Evolutionary conservation across 2,329 filamentous ascomycete species (phyloP), one percentile per base, ranked within the genome.

Genomic region (Cladobotryum mycophilum): DNA sequence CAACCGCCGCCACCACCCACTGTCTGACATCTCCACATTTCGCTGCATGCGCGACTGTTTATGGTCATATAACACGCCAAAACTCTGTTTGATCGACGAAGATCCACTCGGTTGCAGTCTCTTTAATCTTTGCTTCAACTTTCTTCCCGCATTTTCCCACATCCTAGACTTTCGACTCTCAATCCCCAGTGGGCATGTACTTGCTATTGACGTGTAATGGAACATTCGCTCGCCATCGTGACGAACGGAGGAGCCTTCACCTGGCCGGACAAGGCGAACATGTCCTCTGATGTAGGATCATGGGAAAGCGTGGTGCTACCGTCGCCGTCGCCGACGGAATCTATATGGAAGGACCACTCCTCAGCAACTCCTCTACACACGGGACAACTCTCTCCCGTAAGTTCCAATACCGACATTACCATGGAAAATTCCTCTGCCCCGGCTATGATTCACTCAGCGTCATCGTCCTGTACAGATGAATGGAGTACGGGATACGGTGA

Each of bases 311-410:
- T 59, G 52, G 56, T 60, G 33, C 55, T 64, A 51, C 64, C 58
- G 36, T 65, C 67, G 5, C 62, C 68, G 15, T 68, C 67, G 15
- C 60, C 64, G 18, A 63, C 60, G 44, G 65, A 65, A 17, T 49
- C 61, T 25, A 41, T 58, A 12, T 68, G 67, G 67, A 59, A 60
- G 45, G 53, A 57, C 12, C 47, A 55, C 20, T 53, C 56, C 15
- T 56, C 56, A 45, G 53, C 55, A 34, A 53, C 55, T 40, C 67
- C 69, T 49, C 60, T 68, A 45, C 70, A 70, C 35, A 69, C 70
- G 12, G 73, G 75, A 41, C 78, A 78, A 57, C 63, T 80, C 50
- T 81, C 78, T 36, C 78, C 78, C 38, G 69, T 76, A 57, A 80
- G 77, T 63, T 73, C 73, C 52, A 72, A 70, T 54, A 69, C 76